Evolutionary conservation across 768 basidiomycete genomes (phyloP).

Genomic region (Suillus weaverae): DNA sequence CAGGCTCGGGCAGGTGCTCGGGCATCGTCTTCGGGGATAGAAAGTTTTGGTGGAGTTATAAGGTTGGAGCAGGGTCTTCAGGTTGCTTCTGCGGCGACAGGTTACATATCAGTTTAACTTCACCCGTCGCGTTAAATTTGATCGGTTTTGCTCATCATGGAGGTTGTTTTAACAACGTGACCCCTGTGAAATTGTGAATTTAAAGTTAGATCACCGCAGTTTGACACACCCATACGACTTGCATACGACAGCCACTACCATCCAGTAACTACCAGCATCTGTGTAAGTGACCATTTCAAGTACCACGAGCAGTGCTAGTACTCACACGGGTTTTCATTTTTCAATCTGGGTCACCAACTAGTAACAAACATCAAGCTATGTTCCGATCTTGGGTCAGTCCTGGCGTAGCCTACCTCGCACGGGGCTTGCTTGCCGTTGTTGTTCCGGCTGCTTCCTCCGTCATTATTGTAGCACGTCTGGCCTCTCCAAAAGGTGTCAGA

Average conservation of each 20-base stretch:
- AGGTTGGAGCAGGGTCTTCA: background rate
- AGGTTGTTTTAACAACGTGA: too few species aligned
- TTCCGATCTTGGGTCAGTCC: conserved; percentile 14
- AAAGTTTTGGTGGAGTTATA: background rate
- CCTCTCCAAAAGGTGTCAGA: conserved; percentile 13
- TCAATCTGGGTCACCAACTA: background rate
- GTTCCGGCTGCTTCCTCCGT: conserved; percentile 16
- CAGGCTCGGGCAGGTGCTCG: background rate
- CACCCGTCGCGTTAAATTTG: too few species aligned
- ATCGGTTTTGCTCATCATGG: too few species aligned
- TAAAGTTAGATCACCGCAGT: too few species aligned
- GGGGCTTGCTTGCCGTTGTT: conserved; percentile 13
- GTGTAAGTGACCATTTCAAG: background rate
- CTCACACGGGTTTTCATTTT: background rate
- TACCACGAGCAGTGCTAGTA: background rate
- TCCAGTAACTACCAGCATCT: background rate
- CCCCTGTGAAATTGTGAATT: too few species aligned
- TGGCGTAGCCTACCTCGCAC: conserved; percentile 24
- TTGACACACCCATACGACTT: too few species aligned
- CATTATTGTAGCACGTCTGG: conserved; percentile 14
- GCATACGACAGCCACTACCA: too few species aligned
- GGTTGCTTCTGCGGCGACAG: background rate
- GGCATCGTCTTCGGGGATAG: background rate
- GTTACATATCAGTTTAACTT: background rate
- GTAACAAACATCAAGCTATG: background rate